phyloP scores from a whole-genome alignment of 805 yeast genomes.

The Maudiozyma saulgeensis region DNA sequence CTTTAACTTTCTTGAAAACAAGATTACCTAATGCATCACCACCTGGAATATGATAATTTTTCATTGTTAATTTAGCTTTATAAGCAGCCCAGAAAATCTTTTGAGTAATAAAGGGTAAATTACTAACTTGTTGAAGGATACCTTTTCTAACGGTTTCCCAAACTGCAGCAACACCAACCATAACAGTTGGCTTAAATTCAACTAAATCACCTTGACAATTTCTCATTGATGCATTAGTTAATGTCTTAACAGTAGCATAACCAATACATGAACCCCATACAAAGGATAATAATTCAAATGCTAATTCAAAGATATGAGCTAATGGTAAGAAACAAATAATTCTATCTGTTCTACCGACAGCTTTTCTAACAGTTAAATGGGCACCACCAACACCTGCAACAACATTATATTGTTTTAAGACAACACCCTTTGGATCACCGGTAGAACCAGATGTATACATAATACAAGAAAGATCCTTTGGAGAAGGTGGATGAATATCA shows the following conservation, averaged over 20 bases:
- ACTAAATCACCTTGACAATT: slow-evolving; percentile 85
- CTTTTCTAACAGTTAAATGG: slow-evolving; percentile 47
- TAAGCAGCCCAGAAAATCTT: slow-evolving; percentile 84
- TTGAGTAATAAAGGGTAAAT: slow-evolving; percentile 57
- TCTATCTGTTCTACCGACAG: slow-evolving; percentile 52
- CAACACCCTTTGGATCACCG: slow-evolving; percentile 77
- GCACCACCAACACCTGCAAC: slow-evolving; percentile 86
- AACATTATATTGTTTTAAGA: slow-evolving; percentile 53
- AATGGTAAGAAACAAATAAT: slow-evolving; percentile 84
- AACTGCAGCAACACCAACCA: slow-evolving; percentile 98
- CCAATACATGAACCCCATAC: slow-evolving; percentile 89
- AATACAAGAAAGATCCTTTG: slow-evolving; percentile 49
- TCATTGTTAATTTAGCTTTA: slow-evolving; percentile 58
- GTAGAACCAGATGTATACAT: slow-evolving; percentile 70
- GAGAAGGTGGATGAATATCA: slow-evolving; percentile 34
- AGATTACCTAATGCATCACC: slow-evolving; percentile 51
- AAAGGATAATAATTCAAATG: slow-evolving; percentile 67
- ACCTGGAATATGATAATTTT: slow-evolving; percentile 64
- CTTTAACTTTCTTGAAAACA: slow-evolving; percentile 78
- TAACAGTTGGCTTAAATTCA: slow-evolving; percentile 79
- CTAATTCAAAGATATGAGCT: slow-evolving; percentile 92
- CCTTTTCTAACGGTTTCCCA: slow-evolving; percentile 97
- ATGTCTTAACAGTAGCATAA: slow-evolving; percentile 86
- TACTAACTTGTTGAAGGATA: slow-evolving; percentile 61
- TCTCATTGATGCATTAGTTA: slow-evolving; percentile 69